phyloP scores from a whole-genome alignment of 768 basidiomycete species.

The Lactarius quietus region DNA sequence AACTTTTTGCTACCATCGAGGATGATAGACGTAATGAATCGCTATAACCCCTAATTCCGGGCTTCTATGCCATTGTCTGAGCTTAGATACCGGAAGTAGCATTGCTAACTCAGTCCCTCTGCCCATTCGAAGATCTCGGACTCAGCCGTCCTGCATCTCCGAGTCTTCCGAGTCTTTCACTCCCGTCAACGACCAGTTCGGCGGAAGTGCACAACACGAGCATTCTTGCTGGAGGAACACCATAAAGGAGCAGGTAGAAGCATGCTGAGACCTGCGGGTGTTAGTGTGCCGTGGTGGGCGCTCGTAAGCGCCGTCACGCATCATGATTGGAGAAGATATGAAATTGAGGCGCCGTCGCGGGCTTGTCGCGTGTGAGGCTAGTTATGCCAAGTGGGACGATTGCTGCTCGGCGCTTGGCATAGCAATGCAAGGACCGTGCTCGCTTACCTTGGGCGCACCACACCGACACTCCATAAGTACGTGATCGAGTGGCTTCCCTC shows the following conservation, averaged over 20 bases:
- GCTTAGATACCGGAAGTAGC: background rate
- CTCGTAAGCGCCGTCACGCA: no score
- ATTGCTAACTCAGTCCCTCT: background rate
- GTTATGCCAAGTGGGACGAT: background rate
- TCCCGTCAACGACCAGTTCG: background rate
- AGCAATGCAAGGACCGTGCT: background rate
- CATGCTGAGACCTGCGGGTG: background rate
- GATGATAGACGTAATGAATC: background rate
- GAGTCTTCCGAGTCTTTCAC: background rate
- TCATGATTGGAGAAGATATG: background rate
- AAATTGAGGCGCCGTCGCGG: background rate
- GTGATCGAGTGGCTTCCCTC: constrained; percentile 20
- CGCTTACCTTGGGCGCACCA: background rate
- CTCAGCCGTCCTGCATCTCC: background rate
- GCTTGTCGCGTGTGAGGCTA: background rate
- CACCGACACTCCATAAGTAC: background rate
- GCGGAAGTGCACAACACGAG: no score
- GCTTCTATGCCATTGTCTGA: background rate
- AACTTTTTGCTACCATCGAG: background rate
- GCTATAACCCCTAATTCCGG: background rate
- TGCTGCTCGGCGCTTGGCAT: background rate
- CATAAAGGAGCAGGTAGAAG: background rate
- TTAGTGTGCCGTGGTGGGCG: background rate
- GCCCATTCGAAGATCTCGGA: background rate
- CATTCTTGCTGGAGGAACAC: no score